A percentile compares a stretch with the other conserved stretches of the same genome.
These are phyloP conservation scores for Apiotrichum mycotoxinovorans DNA, from an alignment of 1,284 basidiomycete species.

Conservation along the genomic window DNA sequence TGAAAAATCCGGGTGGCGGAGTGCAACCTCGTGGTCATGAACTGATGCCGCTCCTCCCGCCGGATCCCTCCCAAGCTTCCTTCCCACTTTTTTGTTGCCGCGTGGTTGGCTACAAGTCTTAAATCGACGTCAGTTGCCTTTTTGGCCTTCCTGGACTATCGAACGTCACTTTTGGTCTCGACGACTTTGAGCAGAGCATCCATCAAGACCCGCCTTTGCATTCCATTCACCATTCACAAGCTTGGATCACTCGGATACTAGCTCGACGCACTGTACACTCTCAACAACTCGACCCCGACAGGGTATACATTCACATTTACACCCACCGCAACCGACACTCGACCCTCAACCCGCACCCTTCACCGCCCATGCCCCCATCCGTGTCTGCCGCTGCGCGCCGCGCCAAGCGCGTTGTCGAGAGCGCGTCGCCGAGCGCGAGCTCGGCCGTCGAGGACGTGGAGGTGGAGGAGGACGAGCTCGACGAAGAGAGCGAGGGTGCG, in stretches of 20 bases:
- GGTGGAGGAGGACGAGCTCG: constrained; percentile 21
- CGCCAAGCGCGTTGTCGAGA: constrained; percentile 26
- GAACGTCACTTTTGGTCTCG: no score
- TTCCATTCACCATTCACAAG: no score
- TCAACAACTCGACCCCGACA: background rate
- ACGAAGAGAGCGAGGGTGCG: constrained; percentile 17
- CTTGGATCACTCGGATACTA: no score
- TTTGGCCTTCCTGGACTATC: no score
- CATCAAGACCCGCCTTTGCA: no score
- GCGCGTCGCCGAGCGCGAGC: constrained; percentile 12
- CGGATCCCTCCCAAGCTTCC: background rate
- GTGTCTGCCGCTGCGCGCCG: constrained; percentile 23
- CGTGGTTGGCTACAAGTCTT: background rate
- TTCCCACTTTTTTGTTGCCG: no score
- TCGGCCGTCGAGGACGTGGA: constrained; percentile 10
- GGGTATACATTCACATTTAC: background rate
- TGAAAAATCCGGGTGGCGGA: background rate
- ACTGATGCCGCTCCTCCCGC: background rate
- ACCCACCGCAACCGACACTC: background rate
- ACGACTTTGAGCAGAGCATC: no score
- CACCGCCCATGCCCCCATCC: constrained; percentile 14
- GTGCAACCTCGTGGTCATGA: background rate
- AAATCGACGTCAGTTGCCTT: no score
- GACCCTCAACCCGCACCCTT: background rate
- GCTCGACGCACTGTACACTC: no score